A percentile compares a stretch with the other conserved stretches of the same genome.
phyloP scores from a whole-genome alignment of 345 rosid genomes.

The Lepidium didymum region DNA sequence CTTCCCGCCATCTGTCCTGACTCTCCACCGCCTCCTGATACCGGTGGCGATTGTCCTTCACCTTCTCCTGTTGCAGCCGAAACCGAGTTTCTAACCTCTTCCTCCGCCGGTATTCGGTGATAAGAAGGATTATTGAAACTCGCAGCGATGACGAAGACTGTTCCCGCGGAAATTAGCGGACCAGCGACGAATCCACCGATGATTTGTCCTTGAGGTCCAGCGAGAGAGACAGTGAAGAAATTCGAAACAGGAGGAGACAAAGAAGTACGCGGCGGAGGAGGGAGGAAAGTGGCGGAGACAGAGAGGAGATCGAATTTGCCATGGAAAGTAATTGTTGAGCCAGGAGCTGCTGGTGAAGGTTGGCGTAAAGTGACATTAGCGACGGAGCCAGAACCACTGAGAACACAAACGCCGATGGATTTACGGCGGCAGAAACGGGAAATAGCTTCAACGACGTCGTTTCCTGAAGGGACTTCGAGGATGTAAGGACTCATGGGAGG shows the following conservation, averaged over 20 bases:
- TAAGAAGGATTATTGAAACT: slow-evolving; percentile 68
- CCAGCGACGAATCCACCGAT: slow-evolving; percentile 86
- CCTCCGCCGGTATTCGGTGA: slow-evolving; percentile 48
- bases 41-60: slow-evolving; percentile 46
- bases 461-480: slow-evolving; percentile 70
- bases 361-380: slow-evolving; percentile 84
- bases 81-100: slow-evolving; percentile 34
- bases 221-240: slow-evolving; percentile 60
- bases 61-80: slow-evolving; percentile 47
- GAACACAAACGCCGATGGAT: slow-evolving; percentile 52
- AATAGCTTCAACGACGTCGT: slow-evolving; percentile 60
- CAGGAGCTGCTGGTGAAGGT: slow-evolving; percentile 65
- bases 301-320: slow-evolving; percentile 88
- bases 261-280: slow-evolving; percentile 38
- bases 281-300: slow-evolving; percentile 69
- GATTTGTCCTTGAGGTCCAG: slow-evolving; percentile 93
- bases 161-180: slow-evolving; percentile 57
- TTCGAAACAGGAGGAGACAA: slow-evolving; percentile 42
- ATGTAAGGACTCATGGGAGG: slow-evolving; percentile 84
- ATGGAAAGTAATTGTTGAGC: slow-evolving; percentile 72
- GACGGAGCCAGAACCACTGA: slow-evolving; percentile 82
- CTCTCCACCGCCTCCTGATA: slow-evolving; percentile 53
- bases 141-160: slow-evolving; percentile 68
- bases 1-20: slow-evolving; percentile 38
- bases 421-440: slow-evolving; percentile 65